A percentile compares a stretch with the other conserved stretches of the same genome.
These are phyloP conservation scores for Halophytophthora batemanensis DNA, from an alignment of 352 stramenopile genomes.

Conservation along the genomic window DNA sequence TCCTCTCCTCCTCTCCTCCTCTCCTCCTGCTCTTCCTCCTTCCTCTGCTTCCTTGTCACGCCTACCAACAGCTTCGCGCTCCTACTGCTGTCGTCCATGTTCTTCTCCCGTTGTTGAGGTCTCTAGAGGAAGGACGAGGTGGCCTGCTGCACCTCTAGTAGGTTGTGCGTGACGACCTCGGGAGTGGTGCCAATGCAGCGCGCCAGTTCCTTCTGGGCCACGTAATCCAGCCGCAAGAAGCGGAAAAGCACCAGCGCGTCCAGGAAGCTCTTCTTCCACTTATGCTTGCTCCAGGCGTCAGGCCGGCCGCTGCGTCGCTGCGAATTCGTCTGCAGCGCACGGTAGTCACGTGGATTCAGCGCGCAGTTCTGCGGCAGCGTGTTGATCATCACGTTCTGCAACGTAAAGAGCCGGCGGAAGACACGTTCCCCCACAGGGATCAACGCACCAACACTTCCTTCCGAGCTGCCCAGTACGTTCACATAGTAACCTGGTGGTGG, in stretches of 20 bases:
- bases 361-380: slow-evolving; percentile 82
- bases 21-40: too few species aligned
- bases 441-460: slow-evolving; percentile 72
- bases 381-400: slow-evolving; percentile 90
- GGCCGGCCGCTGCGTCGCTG: slow-evolving; percentile 53
- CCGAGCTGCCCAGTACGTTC: slow-evolving; percentile 75
- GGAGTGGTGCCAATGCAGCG: slow-evolving; percentile 87
- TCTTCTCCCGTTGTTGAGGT: too few species aligned
- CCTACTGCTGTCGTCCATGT: too few species aligned
- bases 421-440: slow-evolving; percentile 76
- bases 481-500: slow-evolving; percentile 43
- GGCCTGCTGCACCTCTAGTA: slow-evolving; percentile 80
- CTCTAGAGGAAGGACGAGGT: slow-evolving; percentile 69
- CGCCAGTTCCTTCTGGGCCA: slow-evolving; percentile 86
- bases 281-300: slow-evolving; percentile 85
- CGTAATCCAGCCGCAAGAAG: slow-evolving; percentile 82
- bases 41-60: too few species aligned
- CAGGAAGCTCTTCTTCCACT: slow-evolving; percentile 88
- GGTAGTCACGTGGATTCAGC: slow-evolving; percentile 85
- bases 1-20: too few species aligned
- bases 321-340: slow-evolving; percentile 67
- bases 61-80: too few species aligned
- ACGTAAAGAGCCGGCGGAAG: slow-evolving; percentile 83
- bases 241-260: slow-evolving; percentile 77
- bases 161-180: slow-evolving; percentile 85